Conservation (phyloP, 2,329 filamentous ascomycete genomes). For the Colletotrichum viniferum region DNA sequence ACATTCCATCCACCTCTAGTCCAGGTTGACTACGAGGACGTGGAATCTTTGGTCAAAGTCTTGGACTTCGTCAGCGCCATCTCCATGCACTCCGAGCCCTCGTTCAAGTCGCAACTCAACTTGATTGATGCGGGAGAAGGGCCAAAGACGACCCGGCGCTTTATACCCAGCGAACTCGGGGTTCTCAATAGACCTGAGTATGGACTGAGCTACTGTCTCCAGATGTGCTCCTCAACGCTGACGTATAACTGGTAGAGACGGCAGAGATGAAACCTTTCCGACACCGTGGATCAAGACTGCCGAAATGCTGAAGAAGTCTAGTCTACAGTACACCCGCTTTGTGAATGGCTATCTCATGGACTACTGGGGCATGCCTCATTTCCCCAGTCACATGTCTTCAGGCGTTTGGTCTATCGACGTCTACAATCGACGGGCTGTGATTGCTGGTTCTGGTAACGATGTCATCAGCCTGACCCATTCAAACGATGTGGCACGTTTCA, state of each 20-base stretch:
- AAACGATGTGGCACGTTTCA: constrained; percentile 50
- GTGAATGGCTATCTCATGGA: constrained; percentile 49
- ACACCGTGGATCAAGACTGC: background rate
- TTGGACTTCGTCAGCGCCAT: constrained; percentile 46
- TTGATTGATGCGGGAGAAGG: constrained; percentile 47
- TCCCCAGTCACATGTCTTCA: constrained; percentile 39
- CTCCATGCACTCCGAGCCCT: constrained; percentile 25
- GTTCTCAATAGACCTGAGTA: constrained; percentile 23
- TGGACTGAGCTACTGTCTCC: background rate
- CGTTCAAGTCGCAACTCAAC: constrained; percentile 32
- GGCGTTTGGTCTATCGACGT: constrained; percentile 49
- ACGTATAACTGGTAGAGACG: background rate
- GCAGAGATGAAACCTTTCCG: background rate
- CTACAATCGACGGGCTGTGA: constrained; percentile 43
- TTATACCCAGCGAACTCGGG: constrained; percentile 48
- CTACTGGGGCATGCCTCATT: constrained; percentile 43
- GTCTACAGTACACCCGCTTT: constrained; percentile 40
- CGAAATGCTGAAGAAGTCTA: constrained; percentile 27
- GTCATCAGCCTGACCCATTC: constrained; percentile 52
- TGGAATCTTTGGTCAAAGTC: constrained; percentile 21
- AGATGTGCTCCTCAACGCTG: background rate
- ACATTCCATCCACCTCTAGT: constrained; percentile 22
- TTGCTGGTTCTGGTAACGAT: constrained; percentile 51
- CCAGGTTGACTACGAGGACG: constrained; percentile 29
- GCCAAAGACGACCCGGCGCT: constrained; percentile 38